Evolutionary conservation across 169 alveolate genomes (phyloP), one percentile per base, ranked within the genome.

Genomic region (Cryptosporidium canis): DNA sequence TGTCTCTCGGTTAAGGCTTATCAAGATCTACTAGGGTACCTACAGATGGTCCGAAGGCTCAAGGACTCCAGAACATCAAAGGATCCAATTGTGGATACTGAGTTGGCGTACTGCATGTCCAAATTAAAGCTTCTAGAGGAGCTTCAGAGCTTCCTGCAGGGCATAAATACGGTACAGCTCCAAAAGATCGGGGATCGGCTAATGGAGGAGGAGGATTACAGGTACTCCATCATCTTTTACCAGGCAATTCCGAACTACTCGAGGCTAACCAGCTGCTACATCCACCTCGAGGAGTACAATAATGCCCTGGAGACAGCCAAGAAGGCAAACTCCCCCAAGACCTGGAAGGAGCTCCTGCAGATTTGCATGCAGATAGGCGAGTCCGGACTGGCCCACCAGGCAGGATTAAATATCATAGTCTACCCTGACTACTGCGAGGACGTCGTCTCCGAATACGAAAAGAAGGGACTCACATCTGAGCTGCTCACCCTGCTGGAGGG

Each of bases 381-480:
- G 90, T 93, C 96, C 92, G 96, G 96, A 83, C 91, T 95, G 72
- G 99, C 99, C 7, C 96, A 95, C 61, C 94, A 95, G 21, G 98
- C 99, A 16, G 99, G 99, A 29, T 90, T 96, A 70, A 97, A 97
- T 77, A 96, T 99, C 39, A 96, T 99, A 70, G 98, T 97, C 83
- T 98, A 97, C 91, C 99, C 99, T 11, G 99, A 99, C 92, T 98
- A 97, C 87, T 95, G 98, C 27, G 99, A 98, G 91, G 99, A 97
- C 65, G 93, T 97, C 47, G 96, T 97, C 44, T 92, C 93, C 90
- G 95, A 94, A 83, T 97, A 97, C 90, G 99, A 97, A 92, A 95
- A 94, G 90, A 94, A 90, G 85, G 98, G 98, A 41, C 94, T 94
- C 87, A 92, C 94, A 82, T 94, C 94, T n/a, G 98, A 97, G 93